A percentile compares a stretch with the other conserved stretches of the same genome.
phyloP scores from a whole-genome alignment of 176 grass and related monocot species.

The Carex parvula region DNA sequence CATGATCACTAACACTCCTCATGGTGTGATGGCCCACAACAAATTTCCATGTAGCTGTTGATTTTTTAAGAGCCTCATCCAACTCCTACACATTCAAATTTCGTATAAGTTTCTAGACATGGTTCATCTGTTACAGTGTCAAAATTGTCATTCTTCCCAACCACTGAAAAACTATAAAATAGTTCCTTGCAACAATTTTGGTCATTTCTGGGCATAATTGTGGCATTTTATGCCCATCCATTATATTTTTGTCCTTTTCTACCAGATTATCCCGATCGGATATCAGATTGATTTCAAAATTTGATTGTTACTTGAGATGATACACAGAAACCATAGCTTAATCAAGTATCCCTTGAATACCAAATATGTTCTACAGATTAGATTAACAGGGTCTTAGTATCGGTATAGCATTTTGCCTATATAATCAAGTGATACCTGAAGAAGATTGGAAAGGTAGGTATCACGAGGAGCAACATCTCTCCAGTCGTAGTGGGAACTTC shows the following conservation, averaged over 20 bases:
- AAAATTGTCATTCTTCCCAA: not conserved
- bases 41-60: conserved; percentile 71
- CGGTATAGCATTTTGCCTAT: too few relatives aligned
- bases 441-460: conserved; percentile 47
- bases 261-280: not conserved
- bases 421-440: conserved; percentile 41
- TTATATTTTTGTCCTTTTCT: not conserved
- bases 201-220: not conserved
- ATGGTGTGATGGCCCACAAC: conserved; percentile 83
- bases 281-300: not conserved
- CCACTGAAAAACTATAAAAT: not conserved
- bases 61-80: conserved; percentile 63
- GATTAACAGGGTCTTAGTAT: not conserved
- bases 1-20: conserved; percentile 75
- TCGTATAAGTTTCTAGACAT: not conserved
- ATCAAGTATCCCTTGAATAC: not conserved
- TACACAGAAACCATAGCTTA: not conserved
- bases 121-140: not conserved
- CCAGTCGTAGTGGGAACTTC: conserved; percentile 60
- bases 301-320: not conserved
- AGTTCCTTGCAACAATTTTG: not conserved
- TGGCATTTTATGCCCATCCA: not conserved
- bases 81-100: conserved; percentile 44
- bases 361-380: not conserved
- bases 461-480: conserved; percentile 59